Percentiles rank a stretch among this genome's conserved stretches.
Conservation (phyloP, 352 stramenopile genomes). For the Chrysophaeum taylorii region DNA sequence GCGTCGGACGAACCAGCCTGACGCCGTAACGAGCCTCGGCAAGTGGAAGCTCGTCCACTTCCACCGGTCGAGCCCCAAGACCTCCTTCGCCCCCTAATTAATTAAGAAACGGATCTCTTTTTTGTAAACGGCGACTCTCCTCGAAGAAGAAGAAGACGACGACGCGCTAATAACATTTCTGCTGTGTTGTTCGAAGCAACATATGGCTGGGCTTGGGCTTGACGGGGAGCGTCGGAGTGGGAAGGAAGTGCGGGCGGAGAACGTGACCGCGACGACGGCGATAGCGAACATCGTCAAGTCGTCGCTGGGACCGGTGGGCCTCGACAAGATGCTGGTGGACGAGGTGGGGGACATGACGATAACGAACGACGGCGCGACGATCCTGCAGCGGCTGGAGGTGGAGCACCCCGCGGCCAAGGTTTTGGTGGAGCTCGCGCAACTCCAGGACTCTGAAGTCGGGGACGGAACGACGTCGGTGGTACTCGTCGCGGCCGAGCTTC, state of each 20-base stretch:
- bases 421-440: conserved; percentile 88
- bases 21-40: conserved; percentile 22
- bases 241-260: too few species aligned
- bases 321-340: conserved; percentile 99
- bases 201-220: too few species aligned
- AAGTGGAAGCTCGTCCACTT: conserved; percentile 33
- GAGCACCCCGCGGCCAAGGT: conserved; percentile 98
- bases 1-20: neutral
- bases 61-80: too few species aligned
- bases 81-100: too few species aligned
- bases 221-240: too few species aligned
- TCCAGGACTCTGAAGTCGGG: conserved; percentile 98
- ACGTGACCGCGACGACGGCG: conserved; percentile 88
- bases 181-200: too few species aligned
- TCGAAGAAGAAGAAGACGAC: too few species aligned
- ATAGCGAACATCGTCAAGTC: conserved; percentile 99
- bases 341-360: conserved; percentile 98
- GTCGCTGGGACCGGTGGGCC: conserved; percentile 90
- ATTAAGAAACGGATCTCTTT: too few species aligned
- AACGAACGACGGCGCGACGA: conserved; percentile 99
- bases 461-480: conserved; percentile 98
- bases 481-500: conserved; percentile 94
- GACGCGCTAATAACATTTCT: too few species aligned
- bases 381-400: conserved; percentile 97
- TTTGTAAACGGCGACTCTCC: too few species aligned